A percentile compares a stretch with the other conserved stretches of the same genome.
phyloP scores from a whole-genome alignment of 495 filamentous ascomycete species.

The Trichoderma asperelloides region DNA sequence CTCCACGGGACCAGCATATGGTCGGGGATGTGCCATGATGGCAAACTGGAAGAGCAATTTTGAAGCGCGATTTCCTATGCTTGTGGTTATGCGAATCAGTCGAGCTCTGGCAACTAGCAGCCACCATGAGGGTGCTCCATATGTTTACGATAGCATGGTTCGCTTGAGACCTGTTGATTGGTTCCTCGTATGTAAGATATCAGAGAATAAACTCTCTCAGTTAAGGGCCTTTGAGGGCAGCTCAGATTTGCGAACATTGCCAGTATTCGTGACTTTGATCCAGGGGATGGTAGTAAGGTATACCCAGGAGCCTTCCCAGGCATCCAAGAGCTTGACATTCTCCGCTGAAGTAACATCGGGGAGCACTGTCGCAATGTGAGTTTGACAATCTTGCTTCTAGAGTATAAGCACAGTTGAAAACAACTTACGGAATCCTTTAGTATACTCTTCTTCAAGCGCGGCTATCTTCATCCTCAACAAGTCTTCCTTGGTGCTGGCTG shows the following conservation, averaged over 20 bases:
- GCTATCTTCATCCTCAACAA: conserved; percentile 60
- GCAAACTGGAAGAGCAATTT: too few relatives aligned
- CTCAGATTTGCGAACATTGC: conserved; percentile 44
- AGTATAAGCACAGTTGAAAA: conserved; percentile 1
- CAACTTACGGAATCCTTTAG: conserved; percentile 64
- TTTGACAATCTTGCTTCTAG: conserved; percentile 14
- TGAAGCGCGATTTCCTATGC: too few relatives aligned
- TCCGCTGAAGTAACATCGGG: conserved; percentile 40
- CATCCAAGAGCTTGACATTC: conserved; percentile 34
- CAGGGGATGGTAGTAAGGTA: conserved; percentile 45
- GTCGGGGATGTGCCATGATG: too few relatives aligned
- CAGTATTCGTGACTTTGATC: conserved; percentile 53
- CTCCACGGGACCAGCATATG: background rate
- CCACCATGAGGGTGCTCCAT: too few relatives aligned
- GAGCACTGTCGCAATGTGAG: conserved; percentile 27
- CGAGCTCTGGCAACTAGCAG: too few relatives aligned
- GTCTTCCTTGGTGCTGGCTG: conserved; percentile 68
- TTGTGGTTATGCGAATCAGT: too few relatives aligned
- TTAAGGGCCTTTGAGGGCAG: conserved; percentile 56
- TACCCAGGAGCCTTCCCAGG: conserved; percentile 46
- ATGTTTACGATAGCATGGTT: background rate
- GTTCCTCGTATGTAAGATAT: background rate
- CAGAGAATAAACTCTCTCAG: conserved; percentile 22
- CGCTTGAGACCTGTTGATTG: background rate
- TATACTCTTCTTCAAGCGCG: conserved; percentile 69